Evolutionary conservation across 1,139 yeast species (phyloP).

Genomic region (Cylindricascospora bacillispora): DNA sequence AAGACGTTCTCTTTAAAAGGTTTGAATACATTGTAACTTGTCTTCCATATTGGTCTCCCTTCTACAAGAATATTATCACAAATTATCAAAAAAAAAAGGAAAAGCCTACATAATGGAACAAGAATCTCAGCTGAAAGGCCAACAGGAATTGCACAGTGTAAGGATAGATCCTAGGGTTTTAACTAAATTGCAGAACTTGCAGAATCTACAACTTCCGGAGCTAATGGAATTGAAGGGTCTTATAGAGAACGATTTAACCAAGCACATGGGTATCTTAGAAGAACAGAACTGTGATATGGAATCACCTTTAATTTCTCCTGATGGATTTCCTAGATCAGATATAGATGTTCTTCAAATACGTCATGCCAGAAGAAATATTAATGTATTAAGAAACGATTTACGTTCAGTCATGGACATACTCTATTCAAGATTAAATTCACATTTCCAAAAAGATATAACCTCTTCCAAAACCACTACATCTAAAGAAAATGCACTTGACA

Average conservation of each 20-base stretch:
- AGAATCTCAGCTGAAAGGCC: too few species aligned
- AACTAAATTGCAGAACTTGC: too few species aligned
- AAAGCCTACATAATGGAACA: too few species aligned
- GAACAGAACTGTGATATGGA: constrained; percentile 42
- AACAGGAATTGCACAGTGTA: too few species aligned
- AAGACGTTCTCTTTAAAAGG: too few species aligned
- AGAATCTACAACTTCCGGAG: neutral
- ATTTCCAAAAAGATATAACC: constrained; percentile 23
- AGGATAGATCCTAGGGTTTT: too few species aligned
- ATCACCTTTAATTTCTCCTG: constrained; percentile 48
- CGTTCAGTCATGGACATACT: constrained; percentile 36
- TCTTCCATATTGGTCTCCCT: too few species aligned
- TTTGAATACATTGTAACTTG: too few species aligned
- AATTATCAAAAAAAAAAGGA: too few species aligned
- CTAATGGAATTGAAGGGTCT: neutral
- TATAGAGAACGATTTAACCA: neutral
- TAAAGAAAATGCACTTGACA: constrained; percentile 4
- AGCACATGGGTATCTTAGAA: constrained; percentile 6
- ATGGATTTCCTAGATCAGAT: constrained; percentile 81
- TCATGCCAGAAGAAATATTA: constrained; percentile 48
- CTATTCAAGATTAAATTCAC: constrained; percentile 34
- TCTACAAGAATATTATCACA: too few species aligned
- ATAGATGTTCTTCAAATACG: constrained; percentile 63
- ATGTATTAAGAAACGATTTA: constrained; percentile 59
- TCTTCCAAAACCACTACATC: constrained; percentile 3